phyloP scores from a whole-genome alignment of 345 rosid genomes.

The Melaleuca alternifolia region DNA sequence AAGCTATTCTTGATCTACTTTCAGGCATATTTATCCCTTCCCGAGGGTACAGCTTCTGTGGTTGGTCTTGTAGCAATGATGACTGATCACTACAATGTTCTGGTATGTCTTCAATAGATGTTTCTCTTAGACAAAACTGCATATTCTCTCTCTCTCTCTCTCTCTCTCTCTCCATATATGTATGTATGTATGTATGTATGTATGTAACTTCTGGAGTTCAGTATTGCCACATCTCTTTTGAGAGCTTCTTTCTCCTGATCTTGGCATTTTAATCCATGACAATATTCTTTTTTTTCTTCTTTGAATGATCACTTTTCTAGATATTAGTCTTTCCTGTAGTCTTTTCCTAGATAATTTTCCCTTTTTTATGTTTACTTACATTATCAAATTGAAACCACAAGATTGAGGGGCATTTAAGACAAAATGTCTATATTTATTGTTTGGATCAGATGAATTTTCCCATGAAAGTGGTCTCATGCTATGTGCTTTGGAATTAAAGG shows the following conservation, averaged over 20 bases:
- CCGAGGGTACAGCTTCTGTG: slow-evolving; percentile 91
- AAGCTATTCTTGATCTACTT: neutral
- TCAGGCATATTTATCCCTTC: slow-evolving; percentile 93
- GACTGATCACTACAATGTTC: slow-evolving; percentile 84
- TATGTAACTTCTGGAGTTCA: neutral
- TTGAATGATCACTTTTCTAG: neutral
- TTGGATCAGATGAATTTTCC: neutral
- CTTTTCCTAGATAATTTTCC: neutral
- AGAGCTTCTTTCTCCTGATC: neutral
- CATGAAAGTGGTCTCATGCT: neutral
- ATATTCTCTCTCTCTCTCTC: neutral
- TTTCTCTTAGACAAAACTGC: neutral
- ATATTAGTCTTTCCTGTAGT: neutral
- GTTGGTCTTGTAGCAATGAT: slow-evolving; percentile 96
- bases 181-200: no score
- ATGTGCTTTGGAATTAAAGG: neutral
- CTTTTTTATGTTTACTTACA: neutral
- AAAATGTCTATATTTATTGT: neutral
- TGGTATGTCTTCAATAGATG: slow-evolving; percentile 37
- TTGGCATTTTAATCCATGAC: neutral
- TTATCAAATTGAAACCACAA: neutral
- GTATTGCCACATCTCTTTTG: neutral
- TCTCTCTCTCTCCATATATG: neutral
- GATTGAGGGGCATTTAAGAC: neutral
- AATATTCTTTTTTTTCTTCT: neutral